phyloP scores from a whole-genome alignment of 2,329 filamentous ascomycete species.

The Phyllosticta citrichinensis region DNA sequence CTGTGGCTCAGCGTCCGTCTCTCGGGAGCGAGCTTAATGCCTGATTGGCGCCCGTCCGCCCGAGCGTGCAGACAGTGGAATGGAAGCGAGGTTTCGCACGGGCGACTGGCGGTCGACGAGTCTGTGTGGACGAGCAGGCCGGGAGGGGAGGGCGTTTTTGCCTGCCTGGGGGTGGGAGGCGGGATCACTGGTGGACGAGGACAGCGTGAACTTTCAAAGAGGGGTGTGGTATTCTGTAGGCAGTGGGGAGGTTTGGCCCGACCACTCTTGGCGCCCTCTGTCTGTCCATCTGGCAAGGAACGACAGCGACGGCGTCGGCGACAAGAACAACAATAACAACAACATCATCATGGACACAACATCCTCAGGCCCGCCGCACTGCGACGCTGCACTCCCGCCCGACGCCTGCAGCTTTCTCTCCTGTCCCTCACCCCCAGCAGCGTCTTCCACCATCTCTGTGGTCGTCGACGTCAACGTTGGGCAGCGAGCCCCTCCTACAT shows the following conservation, averaged over 20 bases:
- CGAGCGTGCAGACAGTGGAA: conserved; percentile 5
- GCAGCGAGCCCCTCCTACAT: neutral
- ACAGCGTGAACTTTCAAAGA: conserved; percentile 6
- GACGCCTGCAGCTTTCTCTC: neutral
- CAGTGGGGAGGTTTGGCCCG: conserved; percentile 4
- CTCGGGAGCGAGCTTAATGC: conserved; percentile 9
- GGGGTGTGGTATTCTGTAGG: neutral
- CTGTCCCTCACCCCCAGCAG: neutral
- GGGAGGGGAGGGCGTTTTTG: conserved; percentile 1
- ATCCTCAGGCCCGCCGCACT: neutral
- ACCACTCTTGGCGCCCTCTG: neutral
- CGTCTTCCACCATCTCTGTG: neutral
- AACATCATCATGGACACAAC: neutral
- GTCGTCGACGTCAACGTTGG: neutral
- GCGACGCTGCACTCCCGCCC: neutral
- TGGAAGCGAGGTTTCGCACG: conserved; percentile 5
- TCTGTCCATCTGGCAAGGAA: neutral
- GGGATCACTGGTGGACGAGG: neutral
- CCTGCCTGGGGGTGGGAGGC: neutral
- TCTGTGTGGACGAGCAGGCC: neutral
- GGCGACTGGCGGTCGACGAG: neutral
- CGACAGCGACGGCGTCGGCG: no score
- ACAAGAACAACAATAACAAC: neutral
- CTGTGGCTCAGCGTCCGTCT: neutral
- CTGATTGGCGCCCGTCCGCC: conserved; percentile 9